A percentile compares a stretch with the other conserved stretches of the same genome.
Evolutionary conservation across 805 yeast species (phyloP).

Genomic region (Wickerhamiella hasegawae): DNA sequence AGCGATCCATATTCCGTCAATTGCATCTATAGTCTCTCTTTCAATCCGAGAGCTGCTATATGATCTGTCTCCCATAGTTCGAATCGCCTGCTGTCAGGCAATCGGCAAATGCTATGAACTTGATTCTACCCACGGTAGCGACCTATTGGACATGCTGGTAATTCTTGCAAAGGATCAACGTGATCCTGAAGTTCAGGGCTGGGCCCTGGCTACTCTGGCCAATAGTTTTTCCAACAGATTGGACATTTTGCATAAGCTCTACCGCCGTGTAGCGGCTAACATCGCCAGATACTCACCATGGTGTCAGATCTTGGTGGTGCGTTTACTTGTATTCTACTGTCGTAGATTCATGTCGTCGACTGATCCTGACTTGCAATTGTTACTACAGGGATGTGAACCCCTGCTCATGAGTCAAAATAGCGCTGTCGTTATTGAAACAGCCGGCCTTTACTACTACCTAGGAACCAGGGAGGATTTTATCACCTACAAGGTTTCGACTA

Average conservation of each 20-base stretch:
- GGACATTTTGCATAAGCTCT: slow-evolving; percentile 57
- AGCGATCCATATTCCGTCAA: slow-evolving; percentile 68
- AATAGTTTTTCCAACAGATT: slow-evolving; percentile 40
- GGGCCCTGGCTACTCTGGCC: slow-evolving; percentile 44
- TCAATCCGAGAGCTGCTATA: slow-evolving; percentile 51
- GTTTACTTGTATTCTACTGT: slow-evolving; percentile 50
- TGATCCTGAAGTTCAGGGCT: slow-evolving; percentile 49
- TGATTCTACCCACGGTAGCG: slow-evolving; percentile 30
- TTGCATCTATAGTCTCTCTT: slow-evolving; percentile 60
- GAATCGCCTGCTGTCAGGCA: slow-evolving; percentile 67
- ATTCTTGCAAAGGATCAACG: slow-evolving; percentile 45
- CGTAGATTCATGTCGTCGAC: slow-evolving; percentile 43
- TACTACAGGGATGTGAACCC: slow-evolving; percentile 31
- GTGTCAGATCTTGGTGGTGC: slow-evolving; percentile 45
- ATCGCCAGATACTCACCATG: slow-evolving; percentile 48
- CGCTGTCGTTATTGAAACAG: slow-evolving; percentile 44
- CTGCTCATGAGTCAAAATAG: slow-evolving; percentile 38
- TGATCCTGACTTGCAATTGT: slow-evolving; percentile 39
- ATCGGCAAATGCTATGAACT: slow-evolving; percentile 39
- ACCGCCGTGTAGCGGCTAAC: slow-evolving; percentile 38
- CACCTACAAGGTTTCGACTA: slow-evolving; percentile 32
- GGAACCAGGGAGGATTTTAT: slow-evolving; percentile 39
- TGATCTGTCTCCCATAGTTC: slow-evolving; percentile 65
- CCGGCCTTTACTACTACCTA: slow-evolving; percentile 40
- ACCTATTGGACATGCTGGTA: slow-evolving; percentile 34